Conservation (phyloP, 2,329 filamentous ascomycete species). For the Aspergillus ibericus region DNA sequence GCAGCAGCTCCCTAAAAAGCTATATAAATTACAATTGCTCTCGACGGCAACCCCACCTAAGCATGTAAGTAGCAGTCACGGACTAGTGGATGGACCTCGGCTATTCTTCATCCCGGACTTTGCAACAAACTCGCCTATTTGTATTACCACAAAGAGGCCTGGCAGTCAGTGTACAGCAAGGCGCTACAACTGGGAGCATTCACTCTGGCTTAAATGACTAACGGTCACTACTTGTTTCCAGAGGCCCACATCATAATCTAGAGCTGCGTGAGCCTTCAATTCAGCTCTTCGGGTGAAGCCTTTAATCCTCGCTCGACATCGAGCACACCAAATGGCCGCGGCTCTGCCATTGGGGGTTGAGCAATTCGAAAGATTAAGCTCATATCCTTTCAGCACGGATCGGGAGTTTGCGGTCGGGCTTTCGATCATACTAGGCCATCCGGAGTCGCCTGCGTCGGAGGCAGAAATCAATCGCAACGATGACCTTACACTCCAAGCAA, state of each 20-base stretch:
- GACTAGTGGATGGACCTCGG: background rate
- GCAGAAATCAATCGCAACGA: constrained; percentile 41
- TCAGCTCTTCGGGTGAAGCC: background rate
- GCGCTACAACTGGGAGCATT: too few species aligned
- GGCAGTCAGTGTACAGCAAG: background rate
- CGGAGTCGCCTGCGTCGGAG: constrained; percentile 38
- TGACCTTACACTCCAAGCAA: constrained; percentile 47
- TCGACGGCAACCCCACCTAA: background rate
- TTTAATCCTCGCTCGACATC: background rate
- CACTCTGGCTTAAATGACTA: background rate
- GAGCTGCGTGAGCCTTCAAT: background rate
- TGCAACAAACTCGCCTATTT: background rate
- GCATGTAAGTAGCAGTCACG: background rate
- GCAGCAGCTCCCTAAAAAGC: too few species aligned
- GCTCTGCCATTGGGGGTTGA: constrained; percentile 7
- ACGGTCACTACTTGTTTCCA: background rate
- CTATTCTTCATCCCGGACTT: background rate
- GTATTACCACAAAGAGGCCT: background rate
- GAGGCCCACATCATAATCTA: background rate
- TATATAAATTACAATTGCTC: too few species aligned
- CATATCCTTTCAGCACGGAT: constrained; percentile 45
- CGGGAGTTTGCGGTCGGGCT: constrained; percentile 50
- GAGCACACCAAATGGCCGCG: constrained; percentile 6
- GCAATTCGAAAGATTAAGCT: constrained; percentile 35
- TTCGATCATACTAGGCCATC: constrained; percentile 47